Conservation (phyloP, 1,139 yeast genomes). For the Suhomyces atakaporum region DNA sequence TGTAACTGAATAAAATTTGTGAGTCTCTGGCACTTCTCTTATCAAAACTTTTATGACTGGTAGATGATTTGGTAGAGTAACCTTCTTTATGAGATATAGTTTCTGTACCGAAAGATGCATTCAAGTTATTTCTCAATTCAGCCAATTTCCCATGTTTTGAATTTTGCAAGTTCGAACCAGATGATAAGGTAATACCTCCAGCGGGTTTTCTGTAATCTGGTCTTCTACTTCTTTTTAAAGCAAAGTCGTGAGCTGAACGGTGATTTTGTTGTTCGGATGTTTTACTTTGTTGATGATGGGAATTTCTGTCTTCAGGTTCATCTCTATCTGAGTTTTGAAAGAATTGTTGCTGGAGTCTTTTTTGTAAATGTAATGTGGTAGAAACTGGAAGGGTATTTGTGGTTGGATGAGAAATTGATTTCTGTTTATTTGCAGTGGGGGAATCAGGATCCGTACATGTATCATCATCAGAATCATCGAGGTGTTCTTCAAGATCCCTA, state of each 20-base stretch:
- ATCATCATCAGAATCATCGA: constrained; percentile 10
- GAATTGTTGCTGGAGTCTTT: constrained; percentile 19
- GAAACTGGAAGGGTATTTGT: constrained; percentile 9
- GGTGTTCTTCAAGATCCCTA: constrained; percentile 8
- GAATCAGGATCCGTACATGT: constrained; percentile 15
- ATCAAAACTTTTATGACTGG: constrained; percentile 12
- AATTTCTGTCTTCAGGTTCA: constrained; percentile 4
- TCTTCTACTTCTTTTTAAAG: constrained; percentile 44
- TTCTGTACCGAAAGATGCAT: constrained; percentile 16
- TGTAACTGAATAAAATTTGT: constrained; percentile 36
- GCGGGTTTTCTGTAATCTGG: constrained; percentile 41
- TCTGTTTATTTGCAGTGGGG: constrained; percentile 10
- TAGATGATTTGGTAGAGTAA: constrained; percentile 7
- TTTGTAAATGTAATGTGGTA: constrained; percentile 19
- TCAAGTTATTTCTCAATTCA: constrained; percentile 33
- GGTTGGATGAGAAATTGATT: not conserved
- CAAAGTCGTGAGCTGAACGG: constrained; percentile 23
- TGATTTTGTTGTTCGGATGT: not conserved
- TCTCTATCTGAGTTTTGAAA: constrained; percentile 13
- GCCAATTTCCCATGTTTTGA: constrained; percentile 36
- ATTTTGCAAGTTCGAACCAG: constrained; percentile 34
- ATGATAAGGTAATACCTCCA: constrained; percentile 10
- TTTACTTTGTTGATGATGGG: not conserved
- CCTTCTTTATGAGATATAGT: constrained; percentile 9
- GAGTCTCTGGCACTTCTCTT: constrained; percentile 28